These are phyloP conservation scores for Penicillium antarcticum DNA, from an alignment of 495 filamentous ascomycete species.

Conservation along the genomic window DNA sequence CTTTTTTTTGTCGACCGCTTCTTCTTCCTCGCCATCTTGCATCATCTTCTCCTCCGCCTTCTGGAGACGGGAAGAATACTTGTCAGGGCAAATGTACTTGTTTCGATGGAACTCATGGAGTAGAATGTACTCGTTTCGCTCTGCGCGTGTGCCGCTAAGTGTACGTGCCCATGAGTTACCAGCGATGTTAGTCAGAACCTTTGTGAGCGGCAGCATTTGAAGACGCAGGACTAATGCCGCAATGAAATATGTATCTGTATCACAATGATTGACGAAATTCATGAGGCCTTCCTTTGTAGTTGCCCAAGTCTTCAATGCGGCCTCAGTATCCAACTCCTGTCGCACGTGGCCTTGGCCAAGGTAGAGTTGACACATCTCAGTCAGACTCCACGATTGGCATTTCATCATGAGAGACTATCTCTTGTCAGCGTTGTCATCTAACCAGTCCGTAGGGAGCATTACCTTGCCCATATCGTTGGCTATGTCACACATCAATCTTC, in stretches of 20 bases:
- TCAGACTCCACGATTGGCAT: constrained; percentile 96
- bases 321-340: constrained; percentile 82
- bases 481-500: constrained; percentile 88
- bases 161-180: constrained; percentile 99
- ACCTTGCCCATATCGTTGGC: constrained; percentile 94
- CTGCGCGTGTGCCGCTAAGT: constrained; percentile 88
- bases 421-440: constrained; percentile 23
- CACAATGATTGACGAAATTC: constrained; percentile 89
- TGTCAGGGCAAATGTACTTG: constrained; percentile 97
- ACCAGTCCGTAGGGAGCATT: constrained; percentile 6
- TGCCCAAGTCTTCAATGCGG: constrained; percentile 84
- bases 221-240: constrained; percentile 81
- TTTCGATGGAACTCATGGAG: constrained; percentile 94
- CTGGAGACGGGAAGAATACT: constrained; percentile 67
- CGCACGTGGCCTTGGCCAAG: constrained; percentile 66
- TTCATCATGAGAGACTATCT: constrained; percentile 82
- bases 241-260: constrained; percentile 94
- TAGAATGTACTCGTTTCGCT: constrained; percentile 98
- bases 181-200: constrained; percentile 92
- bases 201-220: constrained; percentile 90
- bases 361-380: constrained; percentile 93
- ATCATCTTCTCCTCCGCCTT: constrained; percentile 61
- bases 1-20: constrained; percentile 87
- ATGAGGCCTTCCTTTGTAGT: constrained; percentile 78
- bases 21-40: constrained; percentile 64